Conservation (phyloP, 1,284 basidiomycete species). For the Baeospora myosura region DNA sequence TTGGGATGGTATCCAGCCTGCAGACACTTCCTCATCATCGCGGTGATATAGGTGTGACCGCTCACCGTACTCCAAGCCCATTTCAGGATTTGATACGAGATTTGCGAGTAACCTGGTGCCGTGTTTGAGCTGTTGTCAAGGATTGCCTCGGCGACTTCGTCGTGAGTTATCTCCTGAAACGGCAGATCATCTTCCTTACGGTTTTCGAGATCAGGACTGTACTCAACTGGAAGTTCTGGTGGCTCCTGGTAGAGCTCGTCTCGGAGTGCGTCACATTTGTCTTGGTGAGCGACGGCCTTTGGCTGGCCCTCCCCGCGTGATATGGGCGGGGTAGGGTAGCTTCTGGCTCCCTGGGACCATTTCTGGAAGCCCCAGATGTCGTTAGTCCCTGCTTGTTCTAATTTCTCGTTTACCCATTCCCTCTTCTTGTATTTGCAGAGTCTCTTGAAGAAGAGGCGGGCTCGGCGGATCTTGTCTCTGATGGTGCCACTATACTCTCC, state of each 20-base stretch:
- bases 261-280: constrained; percentile 20
- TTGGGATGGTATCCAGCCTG: constrained; percentile 18
- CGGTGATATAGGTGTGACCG: neutral
- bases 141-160: constrained; percentile 13
- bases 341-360: constrained; percentile 13
- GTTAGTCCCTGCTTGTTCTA: constrained; percentile 9
- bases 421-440: constrained; percentile 9
- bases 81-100: constrained; percentile 11
- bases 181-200: constrained; percentile 6
- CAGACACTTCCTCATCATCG: constrained; percentile 9
- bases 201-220: constrained; percentile 8
- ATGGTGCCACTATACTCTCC: neutral
- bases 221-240: constrained; percentile 9
- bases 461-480: neutral
- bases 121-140: constrained; percentile 9
- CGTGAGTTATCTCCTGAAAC: constrained; percentile 11
- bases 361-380: constrained; percentile 14
- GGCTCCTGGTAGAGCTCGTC: constrained; percentile 18
- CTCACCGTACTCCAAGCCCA: constrained; percentile 16
- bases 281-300: constrained; percentile 11
- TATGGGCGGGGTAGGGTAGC: constrained; percentile 15
- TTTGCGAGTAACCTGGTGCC: constrained; percentile 15
- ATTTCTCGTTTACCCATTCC: constrained; percentile 11
- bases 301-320: neutral
- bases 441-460: constrained; percentile 10